Conservation (phyloP, 805 yeast species). For the Soucietia sequanensis region DNA sequence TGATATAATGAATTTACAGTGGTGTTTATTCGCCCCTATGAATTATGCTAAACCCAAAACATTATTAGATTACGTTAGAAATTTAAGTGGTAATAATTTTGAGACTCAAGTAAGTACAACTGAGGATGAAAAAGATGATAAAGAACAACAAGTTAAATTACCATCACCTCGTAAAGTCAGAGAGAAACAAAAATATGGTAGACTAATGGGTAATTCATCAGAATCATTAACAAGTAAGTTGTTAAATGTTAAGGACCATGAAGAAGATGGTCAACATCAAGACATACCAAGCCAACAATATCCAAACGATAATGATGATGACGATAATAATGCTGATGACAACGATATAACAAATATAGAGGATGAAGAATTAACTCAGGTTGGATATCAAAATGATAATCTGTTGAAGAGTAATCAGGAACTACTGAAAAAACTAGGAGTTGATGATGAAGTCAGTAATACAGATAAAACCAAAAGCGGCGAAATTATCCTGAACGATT, state of each 20-base stretch:
- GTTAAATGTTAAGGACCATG: slow-evolving; percentile 2
- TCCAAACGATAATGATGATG: slow-evolving; percentile 6
- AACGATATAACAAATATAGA: slow-evolving; percentile 17
- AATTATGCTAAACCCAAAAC: slow-evolving; percentile 20
- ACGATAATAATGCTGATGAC: slow-evolving; percentile 5
- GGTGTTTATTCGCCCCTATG: slow-evolving; percentile 58
- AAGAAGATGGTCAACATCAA: too few species aligned
- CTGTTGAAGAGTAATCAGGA: slow-evolving; percentile 16
- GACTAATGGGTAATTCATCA: slow-evolving; percentile 37
- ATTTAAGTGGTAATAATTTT: slow-evolving; percentile 15
- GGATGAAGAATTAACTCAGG: slow-evolving; percentile 18
- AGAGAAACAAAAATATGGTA: slow-evolving; percentile 44
- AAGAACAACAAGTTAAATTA: slow-evolving; percentile 28
- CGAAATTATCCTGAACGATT: slow-evolving; percentile 1
- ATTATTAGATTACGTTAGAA: slow-evolving; percentile 17
- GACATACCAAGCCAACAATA: slow-evolving; percentile 2
- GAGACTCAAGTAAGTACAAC: slow-evolving; percentile 1
- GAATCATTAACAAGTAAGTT: slow-evolving; percentile 10
- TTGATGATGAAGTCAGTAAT: too few species aligned
- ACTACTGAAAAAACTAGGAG: slow-evolving; percentile 16
- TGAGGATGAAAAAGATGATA: slow-evolving; percentile 1
- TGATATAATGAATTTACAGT: slow-evolving; percentile 42
- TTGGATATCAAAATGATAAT: slow-evolving; percentile 21
- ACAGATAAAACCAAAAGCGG: not conserved
- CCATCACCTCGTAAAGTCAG: slow-evolving; percentile 55